These are phyloP conservation scores for Solanum boliviense DNA, from an alignment of 257 asterid species.

Conservation along the genomic window DNA sequence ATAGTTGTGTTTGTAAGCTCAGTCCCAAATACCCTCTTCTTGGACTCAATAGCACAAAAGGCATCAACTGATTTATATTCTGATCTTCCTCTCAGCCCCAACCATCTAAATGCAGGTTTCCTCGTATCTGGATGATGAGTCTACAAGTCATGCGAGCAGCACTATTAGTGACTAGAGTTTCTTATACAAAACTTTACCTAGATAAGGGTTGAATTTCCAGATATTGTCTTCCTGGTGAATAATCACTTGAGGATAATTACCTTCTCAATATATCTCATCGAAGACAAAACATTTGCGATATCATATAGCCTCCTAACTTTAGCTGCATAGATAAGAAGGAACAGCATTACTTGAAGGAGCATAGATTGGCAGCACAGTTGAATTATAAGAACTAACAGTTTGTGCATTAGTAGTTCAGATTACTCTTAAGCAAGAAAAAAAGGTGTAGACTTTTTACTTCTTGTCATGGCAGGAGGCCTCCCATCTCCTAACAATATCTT, in stretches of 20 bases:
- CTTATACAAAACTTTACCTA: not conserved
- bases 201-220: not conserved
- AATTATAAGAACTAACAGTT: not conserved
- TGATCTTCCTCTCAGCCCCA: conserved; percentile 43
- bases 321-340: conserved; percentile 42
- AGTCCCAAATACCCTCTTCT: conserved; percentile 76
- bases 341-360: not conserved
- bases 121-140: conserved; percentile 88
- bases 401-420: not conserved
- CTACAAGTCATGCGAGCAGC: conserved; percentile 27
- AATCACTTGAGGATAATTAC: conserved; percentile 12
- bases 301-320: conserved; percentile 91
- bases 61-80: conserved; percentile 19
- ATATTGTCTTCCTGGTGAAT: not conserved
- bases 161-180: not conserved
- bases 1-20: conserved; percentile 53
- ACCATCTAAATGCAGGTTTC: conserved; percentile 92
- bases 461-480: conserved; percentile 70
- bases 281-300: conserved; percentile 88
- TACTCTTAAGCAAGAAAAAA: not conserved
- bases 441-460: conserved; percentile 41
- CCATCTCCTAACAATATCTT: conserved; percentile 84
- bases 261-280: conserved; percentile 94
- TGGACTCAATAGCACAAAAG: conserved; percentile 23
- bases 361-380: not conserved